Base-by-base conservation (phyloP, 306 rosid species). In the Cercis canadensis region DNA sequence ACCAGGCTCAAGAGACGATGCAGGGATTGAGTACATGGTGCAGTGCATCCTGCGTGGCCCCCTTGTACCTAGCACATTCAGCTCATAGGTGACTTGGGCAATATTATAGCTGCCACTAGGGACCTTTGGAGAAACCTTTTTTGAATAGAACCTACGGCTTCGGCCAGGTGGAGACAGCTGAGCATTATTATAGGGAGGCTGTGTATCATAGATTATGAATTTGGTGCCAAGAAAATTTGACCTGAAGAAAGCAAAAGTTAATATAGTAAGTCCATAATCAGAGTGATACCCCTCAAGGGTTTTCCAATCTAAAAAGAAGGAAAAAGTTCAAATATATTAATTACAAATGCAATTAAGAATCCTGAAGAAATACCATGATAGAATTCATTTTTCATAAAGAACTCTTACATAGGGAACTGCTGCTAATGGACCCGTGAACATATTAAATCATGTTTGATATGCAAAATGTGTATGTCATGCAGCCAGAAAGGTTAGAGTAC, bases 41-140 rank as follows among this genome's bases (percentile, higher is more conserved):
- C 99, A 95, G 57, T 89, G 87, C 97, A 95, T 95, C 80, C 96
- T 86, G 13, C 99, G 90, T 2, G 99, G 99, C 0, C 99, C 97
- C 65, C 99, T 75, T 8, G 99, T 91, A 69, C 97, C 99, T 2
- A 95, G 90, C 65, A 95, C 97, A 61, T 95, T 91, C 56, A 95
- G 81, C 84, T 95, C 97, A 15, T 95, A 95, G 18, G 89, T 75
- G 55, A 95, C 88, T 56, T 91, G 99, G 3, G 97, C 97, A 39
- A 89, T 89, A 68, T 85, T 87, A 94, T 87, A 95, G 83, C 91
- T 89, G 53, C 97, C 97, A 7, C 85, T 81, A 12, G 97, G 99
- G 29, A 95, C 90, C 90, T 87, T 95, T 0, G 99, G 99, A 59
- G 99, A 95, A 60, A 95, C 99, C 85, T 86, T 95, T 67, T 86